These are phyloP conservation scores for Tulasnella sp. DNA, from an alignment of 768 basidiomycete genomes.

Conservation along the genomic window DNA sequence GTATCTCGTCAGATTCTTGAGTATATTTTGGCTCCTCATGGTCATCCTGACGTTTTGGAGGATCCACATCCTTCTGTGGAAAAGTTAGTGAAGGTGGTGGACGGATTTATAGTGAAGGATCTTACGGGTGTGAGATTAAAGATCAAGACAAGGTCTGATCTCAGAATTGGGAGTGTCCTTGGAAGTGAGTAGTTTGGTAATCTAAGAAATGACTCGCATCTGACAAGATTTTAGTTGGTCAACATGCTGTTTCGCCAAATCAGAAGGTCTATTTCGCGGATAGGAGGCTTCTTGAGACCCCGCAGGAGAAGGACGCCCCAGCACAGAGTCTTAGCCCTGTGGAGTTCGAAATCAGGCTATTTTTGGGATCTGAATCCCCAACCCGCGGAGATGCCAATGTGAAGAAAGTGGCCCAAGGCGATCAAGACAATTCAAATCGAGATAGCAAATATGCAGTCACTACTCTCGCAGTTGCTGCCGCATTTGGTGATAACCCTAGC, in stretches of 20 bases:
- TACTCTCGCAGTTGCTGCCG: too few species aligned
- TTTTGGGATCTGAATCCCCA: too few species aligned
- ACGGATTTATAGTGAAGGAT: conserved; percentile 67
- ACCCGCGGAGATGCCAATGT: too few species aligned
- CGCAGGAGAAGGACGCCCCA: neutral
- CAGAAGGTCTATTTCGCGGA: conserved; percentile 14
- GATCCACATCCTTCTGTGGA: conserved; percentile 54
- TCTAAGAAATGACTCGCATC: too few species aligned
- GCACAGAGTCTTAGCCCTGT: too few species aligned
- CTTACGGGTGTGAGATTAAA: conserved; percentile 65
- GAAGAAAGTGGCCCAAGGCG: too few species aligned
- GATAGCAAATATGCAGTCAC: too few species aligned
- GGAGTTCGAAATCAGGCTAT: too few species aligned
- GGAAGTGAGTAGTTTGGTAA: conserved; percentile 41
- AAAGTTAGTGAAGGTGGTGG: conserved; percentile 47
- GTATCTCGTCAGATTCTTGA: conserved; percentile 63
- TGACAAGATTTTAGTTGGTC: neutral
- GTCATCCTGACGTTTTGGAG: conserved; percentile 41
- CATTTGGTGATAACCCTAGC: too few species aligned
- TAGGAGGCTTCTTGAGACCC: neutral
- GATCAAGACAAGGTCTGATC: conserved; percentile 68
- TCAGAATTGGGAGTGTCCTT: conserved; percentile 73
- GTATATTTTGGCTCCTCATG: conserved; percentile 58
- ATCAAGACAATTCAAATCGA: too few species aligned
- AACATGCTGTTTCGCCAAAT: neutral